Conservation (phyloP, 2,329 filamentous ascomycete genomes). For the Fusarium sp. region DNA sequence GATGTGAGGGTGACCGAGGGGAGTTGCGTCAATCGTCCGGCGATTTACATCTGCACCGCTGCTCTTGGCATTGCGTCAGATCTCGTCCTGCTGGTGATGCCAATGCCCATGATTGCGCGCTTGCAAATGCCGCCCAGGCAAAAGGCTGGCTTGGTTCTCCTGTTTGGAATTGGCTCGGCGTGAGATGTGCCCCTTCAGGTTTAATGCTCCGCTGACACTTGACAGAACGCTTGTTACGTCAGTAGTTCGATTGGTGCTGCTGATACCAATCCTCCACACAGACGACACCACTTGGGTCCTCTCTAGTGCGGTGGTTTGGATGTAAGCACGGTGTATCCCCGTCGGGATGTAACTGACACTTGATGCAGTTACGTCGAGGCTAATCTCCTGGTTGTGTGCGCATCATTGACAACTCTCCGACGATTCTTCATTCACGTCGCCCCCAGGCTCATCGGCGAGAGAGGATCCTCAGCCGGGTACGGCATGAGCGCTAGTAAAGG, state of each 20-base stretch:
- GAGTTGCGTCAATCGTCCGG: conserved; percentile 58
- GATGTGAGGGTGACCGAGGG: conserved; percentile 50
- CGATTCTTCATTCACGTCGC: conserved; percentile 54
- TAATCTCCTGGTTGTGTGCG: conserved; percentile 56
- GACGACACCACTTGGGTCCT: conserved; percentile 53
- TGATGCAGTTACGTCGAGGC: conserved; percentile 52
- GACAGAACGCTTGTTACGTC: conserved; percentile 56
- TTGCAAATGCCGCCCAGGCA: conserved; percentile 63
- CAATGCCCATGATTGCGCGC: conserved; percentile 61
- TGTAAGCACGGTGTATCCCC: conserved; percentile 39
- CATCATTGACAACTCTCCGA: conserved; percentile 55
- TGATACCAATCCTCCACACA: conserved; percentile 48
- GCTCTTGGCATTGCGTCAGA: conserved; percentile 65
- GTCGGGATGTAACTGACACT: conserved; percentile 16
- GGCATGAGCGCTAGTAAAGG: conserved; percentile 15
- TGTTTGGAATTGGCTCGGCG: conserved; percentile 63
- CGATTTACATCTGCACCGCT: conserved; percentile 52
- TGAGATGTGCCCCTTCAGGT: conserved; percentile 17
- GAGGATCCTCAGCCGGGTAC: conserved; percentile 29
- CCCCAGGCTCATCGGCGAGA: conserved; percentile 44
- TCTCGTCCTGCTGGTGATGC: conserved; percentile 62
- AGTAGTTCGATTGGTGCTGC: conserved; percentile 51
- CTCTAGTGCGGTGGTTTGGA: conserved; percentile 49
- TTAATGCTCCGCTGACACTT: conserved; percentile 13
- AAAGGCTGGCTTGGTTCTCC: conserved; percentile 60